Conservation (phyloP, 2,329 filamentous ascomycete genomes). For the Lachnellula cervina region DNA sequence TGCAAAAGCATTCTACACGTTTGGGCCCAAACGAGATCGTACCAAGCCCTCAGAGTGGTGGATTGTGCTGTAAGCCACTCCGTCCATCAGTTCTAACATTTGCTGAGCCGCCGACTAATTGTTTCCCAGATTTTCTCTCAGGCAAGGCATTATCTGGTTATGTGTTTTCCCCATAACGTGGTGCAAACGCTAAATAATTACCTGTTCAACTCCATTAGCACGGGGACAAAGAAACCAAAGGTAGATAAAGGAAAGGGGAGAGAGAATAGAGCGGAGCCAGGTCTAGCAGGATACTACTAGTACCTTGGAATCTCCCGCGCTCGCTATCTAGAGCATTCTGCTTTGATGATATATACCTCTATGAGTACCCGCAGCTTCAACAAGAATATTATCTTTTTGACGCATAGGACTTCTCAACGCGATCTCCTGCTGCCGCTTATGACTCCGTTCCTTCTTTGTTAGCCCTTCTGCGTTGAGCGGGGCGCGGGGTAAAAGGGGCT, state of each 20-base stretch:
- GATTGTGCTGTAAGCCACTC: background rate
- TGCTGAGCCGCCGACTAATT: background rate
- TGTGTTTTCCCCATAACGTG: background rate
- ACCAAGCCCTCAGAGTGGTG: background rate
- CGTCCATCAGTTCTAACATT: background rate
- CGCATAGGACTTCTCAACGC: too few relatives aligned
- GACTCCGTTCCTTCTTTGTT: too few relatives aligned
- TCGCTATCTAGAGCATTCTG: too few relatives aligned
- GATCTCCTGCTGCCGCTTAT: too few relatives aligned
- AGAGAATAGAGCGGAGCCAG: background rate
- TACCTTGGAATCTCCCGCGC: too few relatives aligned
- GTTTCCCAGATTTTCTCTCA: background rate
- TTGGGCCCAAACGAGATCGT: background rate
- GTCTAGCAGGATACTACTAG: too few relatives aligned
- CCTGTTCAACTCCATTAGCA: background rate
- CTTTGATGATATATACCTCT: too few relatives aligned
- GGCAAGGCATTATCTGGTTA: background rate
- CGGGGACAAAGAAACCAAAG: background rate
- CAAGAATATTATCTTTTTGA: too few relatives aligned
- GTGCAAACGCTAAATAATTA: background rate
- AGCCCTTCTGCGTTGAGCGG: too few relatives aligned
- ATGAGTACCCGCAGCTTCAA: too few relatives aligned
- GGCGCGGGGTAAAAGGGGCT: too few relatives aligned
- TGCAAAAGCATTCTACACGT: background rate
- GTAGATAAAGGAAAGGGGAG: background rate